Conservation (phyloP, 164 flowering plant species). For the Nymphaea thermarum region DNA sequence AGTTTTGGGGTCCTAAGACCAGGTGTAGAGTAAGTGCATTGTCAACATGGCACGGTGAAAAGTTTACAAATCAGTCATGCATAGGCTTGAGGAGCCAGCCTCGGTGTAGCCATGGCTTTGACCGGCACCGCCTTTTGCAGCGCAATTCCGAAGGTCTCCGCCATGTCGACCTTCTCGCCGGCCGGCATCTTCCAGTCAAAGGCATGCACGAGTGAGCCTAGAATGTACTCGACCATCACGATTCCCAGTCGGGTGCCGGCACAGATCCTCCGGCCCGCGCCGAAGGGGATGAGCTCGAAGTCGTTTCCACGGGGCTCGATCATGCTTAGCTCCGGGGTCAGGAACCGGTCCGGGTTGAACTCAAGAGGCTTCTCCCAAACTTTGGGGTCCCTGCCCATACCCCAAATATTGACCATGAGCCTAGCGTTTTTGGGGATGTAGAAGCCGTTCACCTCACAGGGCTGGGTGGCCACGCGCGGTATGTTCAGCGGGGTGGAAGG, state of each 20-base stretch:
- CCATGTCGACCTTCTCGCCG: conserved; percentile 17
- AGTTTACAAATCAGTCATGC: too few species aligned
- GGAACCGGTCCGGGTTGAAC: conserved; percentile 22
- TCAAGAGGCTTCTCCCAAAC: conserved; percentile 25
- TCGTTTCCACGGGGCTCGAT: conserved; percentile 15
- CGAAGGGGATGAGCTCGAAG: conserved; percentile 35
- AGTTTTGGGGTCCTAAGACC: too few species aligned
- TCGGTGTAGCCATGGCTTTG: conserved; percentile 11
- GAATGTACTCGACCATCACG: conserved; percentile 13
- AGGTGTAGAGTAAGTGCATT: too few species aligned
- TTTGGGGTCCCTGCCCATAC: conserved; percentile 34
- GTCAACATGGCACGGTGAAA: too few species aligned
- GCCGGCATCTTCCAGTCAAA: conserved; percentile 29
- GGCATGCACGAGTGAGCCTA: conserved; percentile 34
- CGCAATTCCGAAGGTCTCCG: conserved; percentile 27
- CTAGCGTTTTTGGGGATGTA: conserved; percentile 19
- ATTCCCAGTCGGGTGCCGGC: conserved; percentile 32
- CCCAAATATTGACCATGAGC: conserved; percentile 28
- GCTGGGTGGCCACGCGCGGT: conserved; percentile 2
- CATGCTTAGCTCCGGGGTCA: not conserved
- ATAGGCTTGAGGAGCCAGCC: too few species aligned
- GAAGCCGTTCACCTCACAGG: conserved; percentile 22
- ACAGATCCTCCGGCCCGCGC: conserved; percentile 44
- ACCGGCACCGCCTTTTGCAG: conserved; percentile 23
- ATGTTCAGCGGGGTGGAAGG: conserved; percentile 20